Evolutionary conservation across 2,329 filamentous ascomycete genomes (phyloP).

Genomic region (Ascomycota sp.): DNA sequence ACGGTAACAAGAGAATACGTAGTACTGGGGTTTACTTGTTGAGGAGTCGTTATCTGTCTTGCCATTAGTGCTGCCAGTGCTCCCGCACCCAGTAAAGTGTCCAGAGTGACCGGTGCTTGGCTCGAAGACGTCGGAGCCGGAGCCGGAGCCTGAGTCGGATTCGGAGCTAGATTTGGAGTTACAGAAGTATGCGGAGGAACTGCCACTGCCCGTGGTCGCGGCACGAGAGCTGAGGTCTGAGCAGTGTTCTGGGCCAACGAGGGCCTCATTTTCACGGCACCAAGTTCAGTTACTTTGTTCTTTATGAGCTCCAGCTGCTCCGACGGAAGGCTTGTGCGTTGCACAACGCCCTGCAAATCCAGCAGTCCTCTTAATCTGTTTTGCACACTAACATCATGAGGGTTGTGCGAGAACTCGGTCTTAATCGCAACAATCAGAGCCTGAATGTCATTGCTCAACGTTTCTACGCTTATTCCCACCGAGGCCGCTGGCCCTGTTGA

Average conservation of each 20-base stretch:
- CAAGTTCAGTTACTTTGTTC: conserved; percentile 64
- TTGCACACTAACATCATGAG: conserved; percentile 55
- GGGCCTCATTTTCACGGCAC: conserved; percentile 37
- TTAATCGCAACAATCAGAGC: conserved; percentile 54
- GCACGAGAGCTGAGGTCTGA: conserved; percentile 18
- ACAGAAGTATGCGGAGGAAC: conserved; percentile 11
- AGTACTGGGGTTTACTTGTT: conserved; percentile 21
- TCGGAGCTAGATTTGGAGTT: neutral
- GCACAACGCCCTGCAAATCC: conserved; percentile 57
- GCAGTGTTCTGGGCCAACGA: conserved; percentile 19
- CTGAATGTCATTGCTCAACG: conserved; percentile 66
- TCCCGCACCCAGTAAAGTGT: conserved; percentile 37
- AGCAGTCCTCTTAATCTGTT: conserved; percentile 67
- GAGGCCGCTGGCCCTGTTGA: conserved; percentile 10
- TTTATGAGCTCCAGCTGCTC: conserved; percentile 72
- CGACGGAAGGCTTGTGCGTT: conserved; percentile 55
- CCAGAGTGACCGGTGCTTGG: conserved; percentile 26
- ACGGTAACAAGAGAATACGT: conserved; percentile 19
- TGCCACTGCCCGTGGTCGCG: conserved; percentile 11
- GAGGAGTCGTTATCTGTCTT: conserved; percentile 28
- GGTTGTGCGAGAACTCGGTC: conserved; percentile 54
- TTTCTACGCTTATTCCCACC: conserved; percentile 42
- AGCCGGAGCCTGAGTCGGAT: conserved; percentile 6
- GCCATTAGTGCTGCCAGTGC: conserved; percentile 38
- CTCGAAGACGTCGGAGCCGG: conserved; percentile 12